Conservation (phyloP, 495 filamentous ascomycete genomes). For the Cryomyces minteri region DNA sequence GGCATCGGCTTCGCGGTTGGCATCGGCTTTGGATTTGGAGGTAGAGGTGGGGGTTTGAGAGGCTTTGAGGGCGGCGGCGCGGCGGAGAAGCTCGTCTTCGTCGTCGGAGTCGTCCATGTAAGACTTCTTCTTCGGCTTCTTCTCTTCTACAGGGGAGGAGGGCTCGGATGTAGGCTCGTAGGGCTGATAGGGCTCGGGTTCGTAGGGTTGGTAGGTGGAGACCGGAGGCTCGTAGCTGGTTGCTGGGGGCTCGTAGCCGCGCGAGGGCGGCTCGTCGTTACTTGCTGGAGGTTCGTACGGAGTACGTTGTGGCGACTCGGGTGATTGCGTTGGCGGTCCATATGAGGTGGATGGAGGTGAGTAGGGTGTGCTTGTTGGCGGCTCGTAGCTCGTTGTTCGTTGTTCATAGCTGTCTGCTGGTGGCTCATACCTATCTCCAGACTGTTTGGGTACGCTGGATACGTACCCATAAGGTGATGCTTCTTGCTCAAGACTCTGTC, state of each 20-base stretch:
- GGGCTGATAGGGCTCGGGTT: conserved; percentile 16
- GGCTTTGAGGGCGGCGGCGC: conserved; percentile 34
- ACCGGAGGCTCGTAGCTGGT: conserved; percentile 27
- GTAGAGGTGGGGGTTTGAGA: conserved; percentile 4
- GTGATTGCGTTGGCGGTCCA: no score
- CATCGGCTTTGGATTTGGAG: conserved; percentile 27
- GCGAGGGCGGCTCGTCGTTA: conserved; percentile 27
- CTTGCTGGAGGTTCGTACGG: no score
- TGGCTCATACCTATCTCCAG: no score
- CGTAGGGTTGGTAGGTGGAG: conserved; percentile 32
- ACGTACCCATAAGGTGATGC: no score
- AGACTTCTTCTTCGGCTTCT: conserved; percentile 51
- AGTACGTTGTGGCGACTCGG: no score
- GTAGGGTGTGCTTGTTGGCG: no score
- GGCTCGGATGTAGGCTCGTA: conserved; percentile 28
- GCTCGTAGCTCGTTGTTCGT: no score
- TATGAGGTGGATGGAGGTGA: no score
- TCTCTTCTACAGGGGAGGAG: conserved; percentile 27
- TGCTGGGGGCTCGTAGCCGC: conserved; percentile 19
- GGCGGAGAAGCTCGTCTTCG: conserved; percentile 33
- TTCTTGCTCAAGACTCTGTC: no score
- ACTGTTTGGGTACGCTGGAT: no score
- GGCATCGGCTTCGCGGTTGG: conserved; percentile 43
- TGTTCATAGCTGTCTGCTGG: no score
- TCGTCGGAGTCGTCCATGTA: conserved; percentile 68